These are phyloP conservation scores for Aspergillus caelatus DNA, from an alignment of 2,329 filamentous ascomycete species.

Conservation along the genomic window DNA sequence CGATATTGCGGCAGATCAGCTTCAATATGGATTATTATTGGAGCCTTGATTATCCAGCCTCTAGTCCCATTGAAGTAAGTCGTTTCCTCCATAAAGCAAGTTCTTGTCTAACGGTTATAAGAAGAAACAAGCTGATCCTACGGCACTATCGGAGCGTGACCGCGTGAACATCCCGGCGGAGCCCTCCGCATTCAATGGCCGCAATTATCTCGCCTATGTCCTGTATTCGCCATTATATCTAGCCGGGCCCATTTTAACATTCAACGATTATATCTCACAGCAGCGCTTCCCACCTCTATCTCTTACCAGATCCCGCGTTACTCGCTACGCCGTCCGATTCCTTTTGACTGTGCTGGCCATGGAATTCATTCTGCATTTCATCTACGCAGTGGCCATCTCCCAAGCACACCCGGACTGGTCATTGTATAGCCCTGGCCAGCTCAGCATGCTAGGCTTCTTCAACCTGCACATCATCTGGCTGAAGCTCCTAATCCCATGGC, in stretches of 20 bases:
- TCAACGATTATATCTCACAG: constrained; percentile 97
- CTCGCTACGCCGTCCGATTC: constrained; percentile 83
- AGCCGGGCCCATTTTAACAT: constrained; percentile 89
- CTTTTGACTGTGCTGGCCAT: constrained; percentile 78
- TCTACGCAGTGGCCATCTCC: constrained; percentile 92
- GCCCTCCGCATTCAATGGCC: constrained; percentile 70
- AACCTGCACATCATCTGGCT: constrained; percentile 98
- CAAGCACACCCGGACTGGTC: constrained; percentile 79
- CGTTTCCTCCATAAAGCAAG: neutral
- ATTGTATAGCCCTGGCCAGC: constrained; percentile 81
- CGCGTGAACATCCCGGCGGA: constrained; percentile 77
- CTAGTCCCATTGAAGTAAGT: constrained; percentile 80
- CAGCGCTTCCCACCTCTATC: constrained; percentile 71
- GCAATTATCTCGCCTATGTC: constrained; percentile 85
- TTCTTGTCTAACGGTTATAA: constrained; percentile 54
- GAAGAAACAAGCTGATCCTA: constrained; percentile 98
- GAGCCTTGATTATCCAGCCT: constrained; percentile 68
- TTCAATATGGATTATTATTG: constrained; percentile 98
- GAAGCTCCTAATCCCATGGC: constrained; percentile 93
- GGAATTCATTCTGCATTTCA: constrained; percentile 88
- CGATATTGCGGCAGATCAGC: constrained; percentile 86
- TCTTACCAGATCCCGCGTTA: constrained; percentile 70
- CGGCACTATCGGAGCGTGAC: constrained; percentile 84
- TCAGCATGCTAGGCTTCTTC: constrained; percentile 90
- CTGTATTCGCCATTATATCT: constrained; percentile 94